Base-by-base conservation (phyloP, 2,329 filamentous ascomycete genomes). In the Seiridium unicorne region DNA sequence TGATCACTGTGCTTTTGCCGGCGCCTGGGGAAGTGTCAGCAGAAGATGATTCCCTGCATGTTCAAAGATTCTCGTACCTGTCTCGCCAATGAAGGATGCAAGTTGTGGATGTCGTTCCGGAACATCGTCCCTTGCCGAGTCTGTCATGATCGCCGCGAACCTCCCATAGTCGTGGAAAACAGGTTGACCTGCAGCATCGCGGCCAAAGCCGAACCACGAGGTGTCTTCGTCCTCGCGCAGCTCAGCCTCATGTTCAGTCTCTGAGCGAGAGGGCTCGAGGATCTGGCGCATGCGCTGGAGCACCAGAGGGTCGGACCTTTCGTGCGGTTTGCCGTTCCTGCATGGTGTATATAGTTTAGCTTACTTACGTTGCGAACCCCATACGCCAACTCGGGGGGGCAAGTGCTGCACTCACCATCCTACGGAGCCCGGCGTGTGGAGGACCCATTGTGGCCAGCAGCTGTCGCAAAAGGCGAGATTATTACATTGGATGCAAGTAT, bases 1-100 rank as follows among this genome's bases (percentile, higher is more conserved):
- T 81, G 63, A 83, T 80, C 34, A 83, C 62, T 2, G 78, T 80
- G 49, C 78, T 81, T 68, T 83, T 83, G 1, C 81, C 81, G 13
- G 79, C 80, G 11, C 75, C 75, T 72, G 47, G 13, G 11, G 5
- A 9, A 11, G 3, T 38, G 49, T 61, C 42, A 61, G 55, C 46
- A 36, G 3, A 9, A 2, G 38, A 11, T 13, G n/a, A 5, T 26
- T 18, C 36, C 5, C n/a, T 40, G 46, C 10, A 32, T 32, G 35
- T 6, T n/a, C 4, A 36, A 35, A n/a, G 49, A 4, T 53, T 53
- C 26, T 13, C 65, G 26, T 67, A 72, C 70, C 70, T 65, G 76
- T 78, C 62, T 77, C 72, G 40, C 78, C 77, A 26, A 80, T 73
- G 59, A 80, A 80, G 1, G 77, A 80, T 1, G 77, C 75, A 1